Evolutionary conservation across 257 asterid genomes (phyloP).

Genomic region (Capsicum chinense): DNA sequence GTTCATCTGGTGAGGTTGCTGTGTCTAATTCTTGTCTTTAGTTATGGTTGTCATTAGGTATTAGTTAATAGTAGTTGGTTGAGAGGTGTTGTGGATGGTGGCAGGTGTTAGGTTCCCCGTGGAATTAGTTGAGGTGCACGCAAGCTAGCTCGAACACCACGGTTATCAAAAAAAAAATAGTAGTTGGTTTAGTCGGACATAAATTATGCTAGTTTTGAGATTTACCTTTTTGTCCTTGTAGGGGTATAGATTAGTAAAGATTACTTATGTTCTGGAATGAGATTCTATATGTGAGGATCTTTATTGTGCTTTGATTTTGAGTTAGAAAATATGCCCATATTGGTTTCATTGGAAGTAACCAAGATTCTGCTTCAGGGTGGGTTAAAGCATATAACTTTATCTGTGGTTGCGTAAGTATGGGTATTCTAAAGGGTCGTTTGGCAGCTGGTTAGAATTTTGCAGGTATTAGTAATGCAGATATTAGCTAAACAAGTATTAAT

Average conservation of each 20-base stretch:
- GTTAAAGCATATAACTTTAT: slow-evolving; percentile 21
- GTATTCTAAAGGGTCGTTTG: neutral
- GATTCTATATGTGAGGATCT: neutral
- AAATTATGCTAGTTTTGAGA: neutral
- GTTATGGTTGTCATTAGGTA: slow-evolving; percentile 7
- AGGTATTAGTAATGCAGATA: no score
- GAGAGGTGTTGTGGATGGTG: neutral
- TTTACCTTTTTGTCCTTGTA: neutral
- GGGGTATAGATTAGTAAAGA: slow-evolving; percentile 4
- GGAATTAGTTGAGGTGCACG: no score
- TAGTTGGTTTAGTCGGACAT: neutral
- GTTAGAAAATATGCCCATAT: neutral
- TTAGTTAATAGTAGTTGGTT: slow-evolving; percentile 16
- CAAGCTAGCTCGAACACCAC: no score
- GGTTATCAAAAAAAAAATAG: neutral
- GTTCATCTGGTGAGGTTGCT: neutral
- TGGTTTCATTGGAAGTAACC: slow-evolving; percentile 12
- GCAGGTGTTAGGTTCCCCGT: no score
- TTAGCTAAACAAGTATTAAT: no score
- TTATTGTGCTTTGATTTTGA: neutral
- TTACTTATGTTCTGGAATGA: slow-evolving; percentile 22
- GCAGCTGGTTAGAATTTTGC: no score
- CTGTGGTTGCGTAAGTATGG: neutral
- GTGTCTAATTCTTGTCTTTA: slow-evolving; percentile 19
- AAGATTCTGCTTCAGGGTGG: neutral